Base-by-base conservation (phyloP, 179 eudicot genomes). In the Corrigiola litoralis region DNA sequence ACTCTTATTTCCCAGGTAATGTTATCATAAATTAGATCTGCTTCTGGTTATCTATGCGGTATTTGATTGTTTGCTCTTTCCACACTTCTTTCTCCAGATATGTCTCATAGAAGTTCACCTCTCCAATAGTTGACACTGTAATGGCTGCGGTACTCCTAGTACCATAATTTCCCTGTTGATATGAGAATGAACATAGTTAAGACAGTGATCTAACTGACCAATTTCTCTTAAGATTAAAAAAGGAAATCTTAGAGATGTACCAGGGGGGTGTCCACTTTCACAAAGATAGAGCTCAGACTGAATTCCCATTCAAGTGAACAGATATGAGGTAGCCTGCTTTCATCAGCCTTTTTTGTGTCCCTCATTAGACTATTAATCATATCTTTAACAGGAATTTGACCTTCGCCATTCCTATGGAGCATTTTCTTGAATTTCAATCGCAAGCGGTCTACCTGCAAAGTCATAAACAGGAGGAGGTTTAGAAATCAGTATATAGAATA, bases 111-210 rank as follows among this genome's bases (percentile, higher is more conserved):
- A 88, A 84, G 61, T 65, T 82, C 41, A 82, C 84, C 34, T 82
- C 85, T 25, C 90, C 92, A 38, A 44, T 53, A 4, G 42, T 69
- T 73, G 49, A 82, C 17, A 79, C 78, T 13, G 84, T 79, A 71
- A 90, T 29, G 47, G 77, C 85, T 59, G 85, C 70, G 5, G 84
- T 90, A 81, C 95, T 90, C 65, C 92, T 79, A 8, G 95, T 87
- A 44, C 95, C 90, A 62, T 75, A 87, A 42, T 29, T 69, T 10
- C 90, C 88, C 90, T 83, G 69, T 34, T 48, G 49, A 64, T 42
- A 5, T 58, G 4, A 34, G 41, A 29, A 53, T 5, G 28, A 34
- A 21, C n/a, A 44, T 9, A 47, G 41, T 54, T 66, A 44, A 62
- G 55, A 12, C 5, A 27, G 33, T 31, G 36, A 32, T 37, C 27